Evolutionary conservation across 1,284 basidiomycete species (phyloP), one percentile per base, ranked within the genome.

Genomic region (Coniophora puteana): DNA sequence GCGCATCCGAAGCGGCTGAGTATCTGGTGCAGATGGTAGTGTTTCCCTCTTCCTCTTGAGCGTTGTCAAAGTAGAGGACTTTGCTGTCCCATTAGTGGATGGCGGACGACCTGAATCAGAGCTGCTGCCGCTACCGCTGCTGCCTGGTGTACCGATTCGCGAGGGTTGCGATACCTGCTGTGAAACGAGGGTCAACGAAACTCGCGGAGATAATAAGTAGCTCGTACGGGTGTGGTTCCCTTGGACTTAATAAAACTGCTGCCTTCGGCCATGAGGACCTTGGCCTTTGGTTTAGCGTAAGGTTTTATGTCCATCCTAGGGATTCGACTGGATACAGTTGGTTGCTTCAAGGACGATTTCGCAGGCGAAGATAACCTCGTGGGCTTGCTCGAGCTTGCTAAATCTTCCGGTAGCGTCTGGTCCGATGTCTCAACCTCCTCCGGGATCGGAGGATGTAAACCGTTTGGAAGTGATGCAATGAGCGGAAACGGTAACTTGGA

Each of bases 231-330:
- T n/a, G n/a, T n/a, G n/a, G n/a, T n/a, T n/a, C n/a, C n/a, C n/a
- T n/a, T n/a, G n/a, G n/a, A n/a, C n/a, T n/a, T n/a, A n/a, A n/a
- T n/a, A n/a, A n/a, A n/a, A n/a, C n/a, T n/a, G n/a, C n/a, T n/a
- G n/a, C n/a, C n/a, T n/a, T n/a, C n/a, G n/a, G n/a, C n/a, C 18
- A 23, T 56, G 27, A 39, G 40, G 12, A 35, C 41, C 24, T 46
- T 48, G n/a, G 46, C 22, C 16, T 39, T 36, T 26, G 73, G 69
- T 46, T 77, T 68, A 20, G 72, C 63, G 57, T 87, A 87, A 1
- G 84, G 83, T 47, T 85, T 86, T 13, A 60, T 58, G 22, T 76
- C 78, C 38, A 81, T 78, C 39, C 85, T 67, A 6, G 85, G 84
- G 49, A 88, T 88, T 58, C 71, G 74, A 58, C 84, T 85, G 1